These are phyloP conservation scores for Wickerhamiella occidentalis DNA, from an alignment of 805 yeast genomes.

Conservation along the genomic window DNA sequence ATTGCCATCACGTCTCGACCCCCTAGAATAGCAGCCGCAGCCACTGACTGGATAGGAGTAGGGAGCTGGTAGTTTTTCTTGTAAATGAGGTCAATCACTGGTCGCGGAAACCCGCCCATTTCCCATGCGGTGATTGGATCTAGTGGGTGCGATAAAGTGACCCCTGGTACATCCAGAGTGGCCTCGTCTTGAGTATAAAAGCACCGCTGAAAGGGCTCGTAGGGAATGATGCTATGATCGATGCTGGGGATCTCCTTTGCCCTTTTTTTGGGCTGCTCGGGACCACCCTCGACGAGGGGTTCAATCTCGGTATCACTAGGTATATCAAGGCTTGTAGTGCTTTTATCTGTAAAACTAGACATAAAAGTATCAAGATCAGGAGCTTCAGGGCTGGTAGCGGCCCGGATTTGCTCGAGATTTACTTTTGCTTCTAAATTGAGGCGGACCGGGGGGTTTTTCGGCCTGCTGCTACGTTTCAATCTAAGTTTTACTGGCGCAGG, in stretches of 20 bases:
- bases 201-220: conserved; percentile 24
- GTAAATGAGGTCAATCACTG: conserved; percentile 41
- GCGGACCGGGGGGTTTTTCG: neutral
- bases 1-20: conserved; percentile 88
- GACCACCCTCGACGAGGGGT: no score
- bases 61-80: conserved; percentile 48
- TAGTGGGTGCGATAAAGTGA: neutral
- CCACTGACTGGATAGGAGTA: conserved; percentile 82
- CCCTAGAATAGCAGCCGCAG: conserved; percentile 78
- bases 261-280: neutral
- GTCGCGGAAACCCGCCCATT: conserved; percentile 63
- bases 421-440: neutral
- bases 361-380: neutral
- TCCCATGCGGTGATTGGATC: conserved; percentile 50
- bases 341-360: neutral
- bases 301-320: no score
- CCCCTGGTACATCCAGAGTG: neutral
- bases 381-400: neutral
- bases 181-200: conserved; percentile 2
- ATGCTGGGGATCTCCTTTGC: conserved; percentile 31
- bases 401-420: no score
- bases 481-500: neutral
- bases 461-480: neutral
- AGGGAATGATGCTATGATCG: conserved; percentile 34
- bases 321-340: no score